Evolutionary conservation across 2,329 filamentous ascomycete genomes (phyloP).

Genomic region (Ceratocystis destructans): DNA sequence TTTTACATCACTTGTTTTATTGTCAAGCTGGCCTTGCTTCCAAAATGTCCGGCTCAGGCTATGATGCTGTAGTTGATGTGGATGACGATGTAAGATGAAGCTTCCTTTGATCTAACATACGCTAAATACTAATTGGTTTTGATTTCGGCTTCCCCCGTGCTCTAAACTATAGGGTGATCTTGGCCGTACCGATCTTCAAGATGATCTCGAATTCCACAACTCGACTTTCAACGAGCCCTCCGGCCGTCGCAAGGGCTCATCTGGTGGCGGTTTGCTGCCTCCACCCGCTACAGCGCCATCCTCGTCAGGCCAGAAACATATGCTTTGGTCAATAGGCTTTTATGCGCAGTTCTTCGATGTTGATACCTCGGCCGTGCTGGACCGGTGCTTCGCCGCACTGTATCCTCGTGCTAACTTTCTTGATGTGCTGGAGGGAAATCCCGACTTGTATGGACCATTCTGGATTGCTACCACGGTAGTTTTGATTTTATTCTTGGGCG

Average conservation of each 20-base stretch:
- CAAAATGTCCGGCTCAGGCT: constrained; percentile 69
- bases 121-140: constrained; percentile 20
- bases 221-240: constrained; percentile 62
- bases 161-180: constrained; percentile 65
- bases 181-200: constrained; percentile 93
- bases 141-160: neutral
- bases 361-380: constrained; percentile 77
- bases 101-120: constrained; percentile 6
- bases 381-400: constrained; percentile 75
- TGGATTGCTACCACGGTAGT: constrained; percentile 99
- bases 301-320: constrained; percentile 53
- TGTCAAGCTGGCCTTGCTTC: constrained; percentile 15
- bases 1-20: neutral
- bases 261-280: constrained; percentile 34
- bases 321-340: constrained; percentile 83
- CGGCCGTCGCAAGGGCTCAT: constrained; percentile 33
- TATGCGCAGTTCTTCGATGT: constrained; percentile 99
- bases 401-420: constrained; percentile 91
- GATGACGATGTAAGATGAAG: constrained; percentile 65
- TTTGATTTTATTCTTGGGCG: constrained; percentile 85
- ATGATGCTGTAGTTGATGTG: constrained; percentile 95
- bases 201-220: constrained; percentile 97
- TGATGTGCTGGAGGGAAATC: constrained; percentile 91
- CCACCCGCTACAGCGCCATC: constrained; percentile 41
- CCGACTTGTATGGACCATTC: constrained; percentile 90